Conservation (phyloP, 1,284 basidiomycete genomes). For the Pascua sp. region DNA sequence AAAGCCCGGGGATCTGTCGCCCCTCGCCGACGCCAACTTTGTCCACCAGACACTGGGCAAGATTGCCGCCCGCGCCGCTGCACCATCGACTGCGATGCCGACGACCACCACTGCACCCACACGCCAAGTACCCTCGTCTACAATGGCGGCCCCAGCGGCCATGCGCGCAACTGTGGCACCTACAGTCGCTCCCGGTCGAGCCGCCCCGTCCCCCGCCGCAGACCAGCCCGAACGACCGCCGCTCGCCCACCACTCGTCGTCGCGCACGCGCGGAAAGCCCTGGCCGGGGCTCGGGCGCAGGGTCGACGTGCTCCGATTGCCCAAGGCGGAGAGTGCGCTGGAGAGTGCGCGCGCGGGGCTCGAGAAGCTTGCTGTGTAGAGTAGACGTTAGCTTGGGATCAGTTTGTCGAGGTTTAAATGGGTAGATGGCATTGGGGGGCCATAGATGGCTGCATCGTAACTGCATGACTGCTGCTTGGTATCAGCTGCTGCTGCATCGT, state of each 20-base stretch:
- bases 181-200: background rate
- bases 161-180: background rate
- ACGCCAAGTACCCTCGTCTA: background rate
- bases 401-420: background rate
- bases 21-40: conserved; percentile 83
- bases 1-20: conserved; percentile 76
- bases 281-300: conserved; percentile 68
- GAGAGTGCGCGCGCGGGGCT: background rate
- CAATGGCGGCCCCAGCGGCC: too few relatives aligned
- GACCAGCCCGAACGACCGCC: background rate
- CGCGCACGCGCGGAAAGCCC: conserved; percentile 60
- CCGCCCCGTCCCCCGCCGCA: conserved; percentile 48
- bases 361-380: conserved; percentile 6
- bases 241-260: conserved; percentile 48
- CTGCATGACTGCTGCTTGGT: too few relatives aligned
- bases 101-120: conserved; percentile 1
- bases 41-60: conserved; percentile 71
- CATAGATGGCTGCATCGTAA: too few relatives aligned
- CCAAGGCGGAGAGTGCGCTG: background rate
- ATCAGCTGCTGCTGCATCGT: too few relatives aligned
- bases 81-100: background rate
- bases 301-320: conserved; percentile 35
- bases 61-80: conserved; percentile 53
- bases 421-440: too few relatives aligned
- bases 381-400: background rate